Evolutionary conservation across 169 alveolate genomes (phyloP).

Genomic region (Plasmodium falciparum): DNA sequence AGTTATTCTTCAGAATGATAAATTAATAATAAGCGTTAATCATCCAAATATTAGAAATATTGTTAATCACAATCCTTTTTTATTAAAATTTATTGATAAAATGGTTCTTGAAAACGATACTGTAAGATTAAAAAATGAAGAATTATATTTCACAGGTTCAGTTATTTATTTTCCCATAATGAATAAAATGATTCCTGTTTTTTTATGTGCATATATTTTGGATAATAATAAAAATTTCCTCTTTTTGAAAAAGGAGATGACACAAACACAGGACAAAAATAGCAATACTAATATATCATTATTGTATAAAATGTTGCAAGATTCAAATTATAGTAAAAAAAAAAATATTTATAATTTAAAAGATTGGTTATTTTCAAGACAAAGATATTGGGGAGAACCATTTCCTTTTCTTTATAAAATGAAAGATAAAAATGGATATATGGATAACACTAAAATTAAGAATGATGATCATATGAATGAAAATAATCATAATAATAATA

Average conservation of each 20-base stretch:
- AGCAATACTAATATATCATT: slow-evolving; percentile 5
- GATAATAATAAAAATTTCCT: slow-evolving; percentile 33
- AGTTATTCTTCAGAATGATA: slow-evolving; percentile 24
- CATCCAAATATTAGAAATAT: slow-evolving; percentile 50
- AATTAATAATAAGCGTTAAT: slow-evolving; percentile 46
- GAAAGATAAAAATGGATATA: slow-evolving; percentile 49
- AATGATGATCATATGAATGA: neutral
- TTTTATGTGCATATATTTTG: slow-evolving; percentile 72
- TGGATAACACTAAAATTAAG: neutral
- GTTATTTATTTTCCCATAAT: slow-evolving; percentile 76
- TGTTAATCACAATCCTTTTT: slow-evolving; percentile 19
- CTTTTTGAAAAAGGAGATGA: slow-evolving; percentile 26
- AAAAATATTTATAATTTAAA: slow-evolving; percentile 79
- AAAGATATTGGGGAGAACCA: slow-evolving; percentile 96
- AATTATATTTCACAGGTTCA: slow-evolving; percentile 47
- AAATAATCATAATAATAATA: neutral
- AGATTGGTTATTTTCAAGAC: slow-evolving; percentile 95
- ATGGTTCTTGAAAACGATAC: slow-evolving; percentile 13
- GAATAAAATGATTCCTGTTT: slow-evolving; percentile 70
- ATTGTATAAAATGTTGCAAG: slow-evolving; percentile 5
- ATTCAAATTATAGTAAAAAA: slow-evolving; percentile 51
- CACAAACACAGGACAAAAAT: neutral
- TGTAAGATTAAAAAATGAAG: slow-evolving; percentile 43
- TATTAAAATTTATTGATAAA: slow-evolving; percentile 5
- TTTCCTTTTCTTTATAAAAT: slow-evolving; percentile 88